phyloP scores from a whole-genome alignment of 345 rosid species.

The Physaria fendleri region DNA sequence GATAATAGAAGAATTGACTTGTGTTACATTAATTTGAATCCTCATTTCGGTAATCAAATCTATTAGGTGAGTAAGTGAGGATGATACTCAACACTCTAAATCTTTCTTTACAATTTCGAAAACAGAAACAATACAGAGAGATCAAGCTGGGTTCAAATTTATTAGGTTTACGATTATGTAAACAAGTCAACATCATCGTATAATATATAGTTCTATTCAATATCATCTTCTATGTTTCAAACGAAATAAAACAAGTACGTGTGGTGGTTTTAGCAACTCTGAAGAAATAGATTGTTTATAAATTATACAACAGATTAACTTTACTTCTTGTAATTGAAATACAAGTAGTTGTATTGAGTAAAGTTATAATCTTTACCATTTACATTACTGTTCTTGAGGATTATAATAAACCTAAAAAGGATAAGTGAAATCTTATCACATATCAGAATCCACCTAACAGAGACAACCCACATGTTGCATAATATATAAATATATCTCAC shows the following conservation, averaged over 20 bases:
- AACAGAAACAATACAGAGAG: not conserved
- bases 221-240: not conserved
- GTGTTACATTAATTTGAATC: not conserved
- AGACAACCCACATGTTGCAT: conserved; percentile 29
- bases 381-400: too few relatives aligned
- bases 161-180: not conserved
- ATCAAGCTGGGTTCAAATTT: conserved; percentile 13
- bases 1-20: conserved; percentile 19
- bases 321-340: too few relatives aligned
- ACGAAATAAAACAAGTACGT: not conserved
- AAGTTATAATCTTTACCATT: too few relatives aligned
- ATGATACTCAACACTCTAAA: not conserved
- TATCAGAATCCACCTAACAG: conserved; percentile 32
- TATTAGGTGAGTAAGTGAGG: conserved; percentile 2
- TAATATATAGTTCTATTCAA: not conserved
- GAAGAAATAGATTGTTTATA: too few relatives aligned
- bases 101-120: not conserved
- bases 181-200: not conserved
- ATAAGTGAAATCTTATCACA: too few relatives aligned
- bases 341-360: too few relatives aligned
- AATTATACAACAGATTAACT: too few relatives aligned
- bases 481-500: not conserved
- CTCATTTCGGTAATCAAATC: conserved; percentile 14
- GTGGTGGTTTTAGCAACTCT: conserved; percentile 11
- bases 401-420: too few relatives aligned